Percentiles rank a stretch among this genome's conserved stretches.
phyloP scores from a whole-genome alignment of 108 stramenopile species.

The Seminavis robusta region DNA sequence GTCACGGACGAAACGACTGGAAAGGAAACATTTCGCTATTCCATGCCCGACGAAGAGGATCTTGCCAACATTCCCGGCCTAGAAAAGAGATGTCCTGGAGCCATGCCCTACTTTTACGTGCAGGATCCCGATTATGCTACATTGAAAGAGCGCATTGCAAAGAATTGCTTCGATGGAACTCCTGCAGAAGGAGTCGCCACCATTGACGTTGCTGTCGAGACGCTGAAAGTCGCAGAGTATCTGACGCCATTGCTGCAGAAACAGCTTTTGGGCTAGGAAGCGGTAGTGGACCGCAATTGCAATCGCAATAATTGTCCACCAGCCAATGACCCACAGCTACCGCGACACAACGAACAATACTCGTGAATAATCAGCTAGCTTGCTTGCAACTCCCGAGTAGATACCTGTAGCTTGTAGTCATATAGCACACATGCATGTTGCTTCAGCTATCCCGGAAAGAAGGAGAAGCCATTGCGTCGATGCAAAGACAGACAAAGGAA shows the following conservation, averaged over 20 bases:
- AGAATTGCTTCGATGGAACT: constrained; percentile 24
- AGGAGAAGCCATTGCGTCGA: no score
- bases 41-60: constrained; percentile 66
- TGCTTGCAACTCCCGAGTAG: no score
- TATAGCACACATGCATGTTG: no score
- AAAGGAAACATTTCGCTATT: constrained; percentile 50
- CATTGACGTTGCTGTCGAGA: constrained; percentile 75
- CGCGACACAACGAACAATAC: no score
- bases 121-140: constrained; percentile 78
- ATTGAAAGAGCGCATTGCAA: constrained; percentile 61
- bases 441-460: no score
- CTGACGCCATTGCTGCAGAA: constrained; percentile 68
- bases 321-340: no score
- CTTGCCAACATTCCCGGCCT: constrained; percentile 34
- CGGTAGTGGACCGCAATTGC: no score
- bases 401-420: no score
- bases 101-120: constrained; percentile 85
- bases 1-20: constrained; percentile 47
- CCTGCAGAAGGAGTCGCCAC: constrained; percentile 71
- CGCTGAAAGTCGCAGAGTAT: constrained; percentile 77
- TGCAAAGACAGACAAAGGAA: no score
- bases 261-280: no score
- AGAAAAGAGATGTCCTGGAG: constrained; percentile 43
- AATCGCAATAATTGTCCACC: no score
- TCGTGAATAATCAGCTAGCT: no score